phyloP scores from a whole-genome alignment of 2,329 filamentous ascomycete genomes.

The Rhynchosporium secalis region DNA sequence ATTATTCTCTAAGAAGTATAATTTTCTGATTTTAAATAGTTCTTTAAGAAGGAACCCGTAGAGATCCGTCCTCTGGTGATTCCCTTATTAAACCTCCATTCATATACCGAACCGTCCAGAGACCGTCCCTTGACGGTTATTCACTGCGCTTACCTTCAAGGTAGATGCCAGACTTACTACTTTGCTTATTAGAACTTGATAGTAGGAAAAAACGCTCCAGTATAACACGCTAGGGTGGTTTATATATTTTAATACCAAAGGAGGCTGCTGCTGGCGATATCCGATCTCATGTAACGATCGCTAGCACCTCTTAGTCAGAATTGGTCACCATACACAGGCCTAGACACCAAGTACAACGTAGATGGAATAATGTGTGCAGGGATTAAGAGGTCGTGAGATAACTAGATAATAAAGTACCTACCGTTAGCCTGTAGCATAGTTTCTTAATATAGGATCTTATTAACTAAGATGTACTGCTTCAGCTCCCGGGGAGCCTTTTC shows the following conservation, averaged over 20 bases:
- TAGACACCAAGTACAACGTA: not conserved
- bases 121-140: no score
- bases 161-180: not conserved
- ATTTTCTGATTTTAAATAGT: no score
- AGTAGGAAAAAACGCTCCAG: not conserved
- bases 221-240: not conserved
- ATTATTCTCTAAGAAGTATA: no score
- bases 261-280: not conserved
- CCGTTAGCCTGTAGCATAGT: not conserved
- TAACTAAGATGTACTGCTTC: slow-evolving; percentile 1
- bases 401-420: not conserved
- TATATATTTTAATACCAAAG: not conserved
- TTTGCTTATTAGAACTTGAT: not conserved
- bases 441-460: not conserved
- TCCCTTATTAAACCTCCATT: no score
- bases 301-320: no score
- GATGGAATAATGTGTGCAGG: not conserved
- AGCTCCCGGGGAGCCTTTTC: slow-evolving; percentile 4
- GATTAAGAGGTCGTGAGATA: not conserved
- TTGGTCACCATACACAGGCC: not conserved
- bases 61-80: no score
- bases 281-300: not conserved
- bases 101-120: no score
- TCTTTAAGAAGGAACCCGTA: no score
- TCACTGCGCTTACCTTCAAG: no score